Base-by-base conservation (phyloP, 1,284 basidiomycete genomes). In the Coniophora puteana region DNA sequence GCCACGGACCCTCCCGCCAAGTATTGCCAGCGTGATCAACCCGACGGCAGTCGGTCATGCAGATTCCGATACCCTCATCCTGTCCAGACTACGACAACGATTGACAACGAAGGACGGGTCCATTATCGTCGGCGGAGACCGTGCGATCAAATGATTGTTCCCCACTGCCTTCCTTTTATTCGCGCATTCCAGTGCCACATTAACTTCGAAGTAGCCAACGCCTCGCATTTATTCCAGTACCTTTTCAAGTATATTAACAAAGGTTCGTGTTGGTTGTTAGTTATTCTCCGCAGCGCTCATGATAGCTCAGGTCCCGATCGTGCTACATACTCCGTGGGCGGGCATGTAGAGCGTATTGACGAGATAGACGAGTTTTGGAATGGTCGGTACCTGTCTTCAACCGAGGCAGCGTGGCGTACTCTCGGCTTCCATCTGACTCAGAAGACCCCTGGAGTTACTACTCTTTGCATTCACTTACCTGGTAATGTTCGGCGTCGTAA, bases 191-290 rank as follows among this genome's bases (percentile, higher is more conserved):
- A 58, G 1, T 68, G 65, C 31, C 64, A 68, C 40, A 58, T 69
- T 34, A 65, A 68, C 43, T 55, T 67, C 31, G 66, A 69, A 40
- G 50, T 54, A 13, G 61, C 62, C 0, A 51, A 38, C 31, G 56
- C 59, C 66, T 61, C 47, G 53, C 59, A 4, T 66, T n/a, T n/a
- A n/a, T n/a, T 0, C 58, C 60, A 64, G 32, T 68, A 69, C 44
- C 40, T 67, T 0, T 67, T 63, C 53, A 68, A 69, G 39, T 68
- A 68, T 38, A 60, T 67, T 20, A 57, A 67, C 34, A 69, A 68
- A 58, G 63, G 65, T 57, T 33, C 8, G n/a, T 20, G n/a, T n/a
- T n/a, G n/a, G n/a, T n/a, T n/a, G n/a, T n/a, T n/a, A n/a, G n/a
- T n/a, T n/a, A n/a, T n/a, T n/a, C n/a, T n/a, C n/a, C n/a, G n/a